Evolutionary conservation across 164 flowering plant species (phyloP).

Genomic region (Macadamia tetraphylla): DNA sequence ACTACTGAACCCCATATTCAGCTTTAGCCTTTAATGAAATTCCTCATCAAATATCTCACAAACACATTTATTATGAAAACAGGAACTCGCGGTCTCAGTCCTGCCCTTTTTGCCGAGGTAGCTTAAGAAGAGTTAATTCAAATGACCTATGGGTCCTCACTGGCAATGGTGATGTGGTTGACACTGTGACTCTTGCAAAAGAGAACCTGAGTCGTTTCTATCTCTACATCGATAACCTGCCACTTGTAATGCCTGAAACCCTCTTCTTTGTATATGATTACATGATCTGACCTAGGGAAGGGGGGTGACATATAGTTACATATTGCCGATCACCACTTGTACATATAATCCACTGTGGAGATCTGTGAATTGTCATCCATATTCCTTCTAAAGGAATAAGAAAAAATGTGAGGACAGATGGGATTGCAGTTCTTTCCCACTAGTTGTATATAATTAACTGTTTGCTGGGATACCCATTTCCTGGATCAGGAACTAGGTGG

Average conservation of each 20-base stretch:
- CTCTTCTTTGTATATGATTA: conserved; percentile 49
- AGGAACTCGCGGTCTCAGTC: conserved; percentile 75
- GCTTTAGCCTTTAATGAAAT: not conserved
- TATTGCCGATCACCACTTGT: conserved; percentile 23
- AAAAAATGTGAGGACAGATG: conserved; percentile 3
- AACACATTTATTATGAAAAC: conserved; percentile 4
- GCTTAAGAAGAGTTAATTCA: conserved; percentile 53
- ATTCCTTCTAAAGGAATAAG: not conserved
- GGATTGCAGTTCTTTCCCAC: conserved; percentile 1
- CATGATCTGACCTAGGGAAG: conserved; percentile 39
- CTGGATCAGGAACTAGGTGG: conserved; percentile 4
- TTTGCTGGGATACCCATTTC: not conserved
- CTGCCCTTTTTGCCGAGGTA: conserved; percentile 88
- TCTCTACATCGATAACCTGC: conserved; percentile 55
- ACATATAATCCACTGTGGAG: conserved; percentile 20
- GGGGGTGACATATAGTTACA: not conserved
- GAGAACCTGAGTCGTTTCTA: conserved; percentile 62
- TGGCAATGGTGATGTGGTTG: conserved; percentile 47
- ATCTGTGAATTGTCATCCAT: conserved; percentile 2
- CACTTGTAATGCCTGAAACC: conserved; percentile 39
- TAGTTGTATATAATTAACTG: conserved; percentile 9
- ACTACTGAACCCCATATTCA: not conserved
- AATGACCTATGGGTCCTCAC: conserved; percentile 77
- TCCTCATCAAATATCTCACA: not conserved
- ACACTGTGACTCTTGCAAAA: conserved; percentile 43